These are phyloP conservation scores for Globisporangium canariense DNA, from an alignment of 352 stramenopile genomes.

Conservation along the genomic window DNA sequence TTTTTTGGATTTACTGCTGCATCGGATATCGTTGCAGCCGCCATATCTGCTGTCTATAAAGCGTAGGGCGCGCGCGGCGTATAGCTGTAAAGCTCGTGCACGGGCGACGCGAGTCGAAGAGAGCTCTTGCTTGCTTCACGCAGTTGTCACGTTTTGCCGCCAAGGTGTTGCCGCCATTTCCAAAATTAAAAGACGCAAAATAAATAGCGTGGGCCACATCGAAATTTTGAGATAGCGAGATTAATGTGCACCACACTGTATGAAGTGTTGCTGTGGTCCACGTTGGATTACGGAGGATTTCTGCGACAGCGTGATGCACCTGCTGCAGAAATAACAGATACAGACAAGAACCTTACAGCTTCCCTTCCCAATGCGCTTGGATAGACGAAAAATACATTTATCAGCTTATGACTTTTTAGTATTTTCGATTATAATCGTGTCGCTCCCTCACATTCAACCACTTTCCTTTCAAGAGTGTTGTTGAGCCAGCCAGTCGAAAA, in stretches of 20 bases:
- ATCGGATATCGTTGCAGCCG: background rate
- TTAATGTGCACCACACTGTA: background rate
- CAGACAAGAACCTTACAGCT: background rate
- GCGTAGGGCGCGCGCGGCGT: background rate
- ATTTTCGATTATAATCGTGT: background rate
- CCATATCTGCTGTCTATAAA: background rate
- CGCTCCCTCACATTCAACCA: background rate
- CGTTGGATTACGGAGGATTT: background rate
- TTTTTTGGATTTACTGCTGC: conserved; percentile 12
- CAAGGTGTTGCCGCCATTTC: background rate
- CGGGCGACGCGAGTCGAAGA: background rate
- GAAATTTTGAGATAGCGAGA: background rate
- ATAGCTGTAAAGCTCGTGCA: background rate
- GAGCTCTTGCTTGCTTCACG: background rate
- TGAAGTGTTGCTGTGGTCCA: background rate
- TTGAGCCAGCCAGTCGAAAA: conserved; percentile 16
- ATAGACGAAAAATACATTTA: background rate
- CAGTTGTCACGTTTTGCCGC: conserved; percentile 4
- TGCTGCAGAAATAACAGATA: background rate
- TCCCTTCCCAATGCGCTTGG: background rate
- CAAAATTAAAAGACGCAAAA: conserved; percentile 1
- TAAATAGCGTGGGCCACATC: background rate
- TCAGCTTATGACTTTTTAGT: background rate
- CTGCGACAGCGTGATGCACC: background rate
- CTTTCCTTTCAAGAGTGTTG: background rate